A percentile compares a stretch with the other conserved stretches of the same genome.
phyloP scores from a whole-genome alignment of 306 rosid genomes.

The Lupinus albus region DNA sequence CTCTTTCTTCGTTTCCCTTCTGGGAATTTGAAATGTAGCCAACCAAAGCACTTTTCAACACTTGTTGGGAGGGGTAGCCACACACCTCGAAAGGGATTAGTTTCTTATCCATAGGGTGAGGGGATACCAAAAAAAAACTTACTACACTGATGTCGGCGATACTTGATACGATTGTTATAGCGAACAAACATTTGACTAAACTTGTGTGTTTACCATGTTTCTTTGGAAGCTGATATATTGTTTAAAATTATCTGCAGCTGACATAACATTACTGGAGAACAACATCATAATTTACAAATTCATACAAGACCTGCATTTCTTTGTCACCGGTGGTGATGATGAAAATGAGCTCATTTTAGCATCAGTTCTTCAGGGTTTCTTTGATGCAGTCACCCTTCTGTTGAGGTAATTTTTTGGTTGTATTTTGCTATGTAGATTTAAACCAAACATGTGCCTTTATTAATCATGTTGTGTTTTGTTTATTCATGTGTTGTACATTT shows the following conservation, averaged over 20 bases:
- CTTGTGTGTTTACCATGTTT: background rate
- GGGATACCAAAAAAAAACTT: no score
- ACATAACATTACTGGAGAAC: conserved; percentile 83
- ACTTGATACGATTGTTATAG: background rate
- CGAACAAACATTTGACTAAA: background rate
- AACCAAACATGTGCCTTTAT: background rate
- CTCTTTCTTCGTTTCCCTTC: conserved; percentile 7
- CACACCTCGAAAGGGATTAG: no score
- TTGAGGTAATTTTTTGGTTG: conserved; percentile 59
- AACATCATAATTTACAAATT: conserved; percentile 78
- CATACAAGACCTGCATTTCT: conserved; percentile 93
- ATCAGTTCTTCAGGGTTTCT: conserved; percentile 89
- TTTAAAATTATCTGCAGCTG: conserved; percentile 63
- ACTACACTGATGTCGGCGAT: background rate
- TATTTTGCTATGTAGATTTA: conserved; percentile 19
- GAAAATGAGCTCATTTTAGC: conserved; percentile 90
- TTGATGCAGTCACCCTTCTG: conserved; percentile 82
- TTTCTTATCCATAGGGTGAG: no score
- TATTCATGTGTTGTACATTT: conserved; percentile 26
- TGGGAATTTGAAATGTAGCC: conserved; percentile 20
- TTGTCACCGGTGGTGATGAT: conserved; percentile 90
- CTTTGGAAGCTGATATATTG: background rate
- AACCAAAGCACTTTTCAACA: background rate
- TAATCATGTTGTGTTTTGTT: background rate
- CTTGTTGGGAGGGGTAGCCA: no score